Evolutionary conservation across 2,329 filamentous ascomycete species (phyloP).

Genomic region (Neopestalotiopsis sp.): DNA sequence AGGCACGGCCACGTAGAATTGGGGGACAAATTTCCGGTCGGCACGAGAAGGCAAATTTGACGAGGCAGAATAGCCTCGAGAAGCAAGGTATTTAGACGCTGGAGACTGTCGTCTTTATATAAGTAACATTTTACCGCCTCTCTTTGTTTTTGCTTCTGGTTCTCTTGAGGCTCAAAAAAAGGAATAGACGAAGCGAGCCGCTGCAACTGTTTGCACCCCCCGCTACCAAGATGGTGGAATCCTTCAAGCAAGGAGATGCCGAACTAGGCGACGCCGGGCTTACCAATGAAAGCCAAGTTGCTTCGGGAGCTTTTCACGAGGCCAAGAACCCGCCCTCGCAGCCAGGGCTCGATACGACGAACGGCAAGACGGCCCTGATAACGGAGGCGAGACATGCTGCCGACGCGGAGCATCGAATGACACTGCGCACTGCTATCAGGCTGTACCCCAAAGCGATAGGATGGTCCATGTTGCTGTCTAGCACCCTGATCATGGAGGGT

Average conservation of each 20-base stretch:
- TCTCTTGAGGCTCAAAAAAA: neutral
- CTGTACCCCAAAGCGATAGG: conserved; percentile 52
- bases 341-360: neutral
- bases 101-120: neutral
- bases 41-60: neutral
- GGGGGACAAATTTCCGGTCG: neutral
- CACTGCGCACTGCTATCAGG: conserved; percentile 43
- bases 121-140: neutral
- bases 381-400: conserved; percentile 47
- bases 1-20: neutral
- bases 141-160: neutral
- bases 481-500: conserved; percentile 55
- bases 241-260: neutral
- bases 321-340: neutral
- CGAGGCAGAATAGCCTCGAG: neutral
- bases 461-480: conserved; percentile 51
- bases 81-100: neutral
- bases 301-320: neutral
- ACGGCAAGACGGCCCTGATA: conserved; percentile 23
- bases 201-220: neutral
- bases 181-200: neutral
- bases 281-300: neutral
- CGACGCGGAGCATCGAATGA: conserved; percentile 46
- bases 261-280: neutral
- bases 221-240: conserved; percentile 5